phyloP scores from a whole-genome alignment of 1,284 basidiomycete genomes.

The Ustilago hordei region DNA sequence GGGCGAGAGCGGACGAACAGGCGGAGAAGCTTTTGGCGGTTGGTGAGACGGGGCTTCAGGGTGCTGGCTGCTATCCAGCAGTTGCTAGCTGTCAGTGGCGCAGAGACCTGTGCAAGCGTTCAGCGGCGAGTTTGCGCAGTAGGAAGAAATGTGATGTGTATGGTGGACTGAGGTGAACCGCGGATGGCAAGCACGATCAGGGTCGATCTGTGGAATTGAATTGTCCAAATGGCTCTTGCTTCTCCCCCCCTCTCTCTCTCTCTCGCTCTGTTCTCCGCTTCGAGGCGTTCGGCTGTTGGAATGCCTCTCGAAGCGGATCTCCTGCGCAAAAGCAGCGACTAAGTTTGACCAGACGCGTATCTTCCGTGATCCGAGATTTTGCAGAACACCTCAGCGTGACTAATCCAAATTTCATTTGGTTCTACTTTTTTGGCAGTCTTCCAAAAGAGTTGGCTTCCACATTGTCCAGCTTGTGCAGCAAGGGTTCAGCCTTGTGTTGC shows the following conservation, averaged over 20 bases:
- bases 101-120: background rate
- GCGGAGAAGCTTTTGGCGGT: background rate
- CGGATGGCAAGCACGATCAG: constrained; percentile 1
- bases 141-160: background rate
- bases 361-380: constrained; percentile 32
- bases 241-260: background rate
- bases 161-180: constrained; percentile 1
- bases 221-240: background rate
- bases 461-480: background rate
- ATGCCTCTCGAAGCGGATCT: constrained; percentile 7
- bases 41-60: background rate
- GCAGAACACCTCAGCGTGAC: constrained; percentile 17
- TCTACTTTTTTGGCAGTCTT: constrained; percentile 18
- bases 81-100: background rate
- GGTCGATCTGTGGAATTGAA: constrained; percentile 8
- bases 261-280: constrained; percentile 29
- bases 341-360: constrained; percentile 23
- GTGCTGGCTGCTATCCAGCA: background rate
- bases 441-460: background rate
- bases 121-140: background rate
- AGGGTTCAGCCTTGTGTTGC: background rate
- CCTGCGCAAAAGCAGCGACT: constrained; percentile 5
- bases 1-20: no score
- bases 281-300: constrained; percentile 12
- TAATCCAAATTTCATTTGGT: constrained; percentile 35